Conservation (phyloP, 2,329 filamentous ascomycete genomes). For the Stachybotrys chlorohalonatus region DNA sequence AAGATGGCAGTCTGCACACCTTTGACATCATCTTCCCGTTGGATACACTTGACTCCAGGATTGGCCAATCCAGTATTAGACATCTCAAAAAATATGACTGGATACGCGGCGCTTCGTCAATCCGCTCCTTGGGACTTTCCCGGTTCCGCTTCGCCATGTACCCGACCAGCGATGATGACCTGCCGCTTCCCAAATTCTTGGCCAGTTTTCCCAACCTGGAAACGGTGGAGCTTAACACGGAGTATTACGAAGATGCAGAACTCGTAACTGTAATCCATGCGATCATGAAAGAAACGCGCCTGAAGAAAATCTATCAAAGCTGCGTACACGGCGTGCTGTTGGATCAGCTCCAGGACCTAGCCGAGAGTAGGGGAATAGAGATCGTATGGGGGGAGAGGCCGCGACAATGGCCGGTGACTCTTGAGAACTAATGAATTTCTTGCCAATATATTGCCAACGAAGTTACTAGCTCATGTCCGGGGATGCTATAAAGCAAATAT, state of each 20-base stretch:
- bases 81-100: slow-evolving; percentile 23
- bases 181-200: slow-evolving; percentile 23
- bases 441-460: no score
- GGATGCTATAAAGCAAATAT: no score
- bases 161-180: slow-evolving; percentile 16
- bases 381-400: slow-evolving; percentile 19
- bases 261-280: slow-evolving; percentile 18
- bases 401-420: slow-evolving; percentile 19
- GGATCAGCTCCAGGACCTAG: slow-evolving; percentile 17
- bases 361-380: slow-evolving; percentile 13
- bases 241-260: slow-evolving; percentile 16
- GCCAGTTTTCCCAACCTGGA: slow-evolving; percentile 26
- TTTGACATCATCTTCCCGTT: slow-evolving; percentile 27
- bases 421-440: slow-evolving; percentile 6
- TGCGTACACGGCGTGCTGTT: slow-evolving; percentile 18
- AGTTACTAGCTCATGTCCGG: no score
- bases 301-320: slow-evolving; percentile 23
- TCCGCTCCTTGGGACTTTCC: slow-evolving; percentile 24
- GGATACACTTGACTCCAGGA: slow-evolving; percentile 9
- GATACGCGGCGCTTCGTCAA: slow-evolving; percentile 22
- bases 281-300: slow-evolving; percentile 18
- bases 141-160: slow-evolving; percentile 22
- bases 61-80: slow-evolving; percentile 15
- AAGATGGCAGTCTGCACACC: slow-evolving; percentile 17
- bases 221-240: slow-evolving; percentile 22